Base-by-base conservation (phyloP, 1,139 yeast species). In the Hemisphaericaspora xylofermentans region DNA sequence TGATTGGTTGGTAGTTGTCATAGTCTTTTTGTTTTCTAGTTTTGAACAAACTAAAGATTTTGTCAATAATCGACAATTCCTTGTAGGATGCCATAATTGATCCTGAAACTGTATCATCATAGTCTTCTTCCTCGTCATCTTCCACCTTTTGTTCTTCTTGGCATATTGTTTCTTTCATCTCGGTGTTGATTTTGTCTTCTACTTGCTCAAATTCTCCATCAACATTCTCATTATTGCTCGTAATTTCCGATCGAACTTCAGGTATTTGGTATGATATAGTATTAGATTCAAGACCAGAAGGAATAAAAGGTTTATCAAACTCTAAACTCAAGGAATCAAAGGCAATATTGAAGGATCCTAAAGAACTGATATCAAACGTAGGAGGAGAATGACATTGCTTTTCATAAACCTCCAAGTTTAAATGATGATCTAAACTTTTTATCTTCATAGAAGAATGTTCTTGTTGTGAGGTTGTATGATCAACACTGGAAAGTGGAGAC, bases 51-150 rank as follows among this genome's bases (percentile, higher is more conserved):
- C 38, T 33, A 16, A 39, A 39, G 7, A 45, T 39, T 33, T 28
- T 44, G 7, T 45, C 46, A 35, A 46, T 27, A 16, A 46, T 29
- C n/a, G 48, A 40, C 24, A 36, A 9, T 37, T 46, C 45, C 32
- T 43, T 36, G 13, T 36, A 24, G 13, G 43, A 36, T 19, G 36
- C 46, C 34, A 43, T 25, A n/a, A 33, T 38, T 6, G 42, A 38
- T 18, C 26, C 35, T 8, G 22, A 17, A 4, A 26, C 30, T 1
- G 39, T 30, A 18, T 28, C 28, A 12, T 28, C 26, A n/a, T 21
- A 33, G 9, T 22, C 25, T 21, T 28, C 38, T 25, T 30, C 35
- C n/a, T 13, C 16, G 9, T 14, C n/a, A 2, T 15, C 26, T 12
- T 17, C 33, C 5, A n/a, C 22, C 2, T 29, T 13, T 3, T 16